Evolutionary conservation across 2,329 filamentous ascomycete species (phyloP).

Genomic region (Talaromyces sp.): DNA sequence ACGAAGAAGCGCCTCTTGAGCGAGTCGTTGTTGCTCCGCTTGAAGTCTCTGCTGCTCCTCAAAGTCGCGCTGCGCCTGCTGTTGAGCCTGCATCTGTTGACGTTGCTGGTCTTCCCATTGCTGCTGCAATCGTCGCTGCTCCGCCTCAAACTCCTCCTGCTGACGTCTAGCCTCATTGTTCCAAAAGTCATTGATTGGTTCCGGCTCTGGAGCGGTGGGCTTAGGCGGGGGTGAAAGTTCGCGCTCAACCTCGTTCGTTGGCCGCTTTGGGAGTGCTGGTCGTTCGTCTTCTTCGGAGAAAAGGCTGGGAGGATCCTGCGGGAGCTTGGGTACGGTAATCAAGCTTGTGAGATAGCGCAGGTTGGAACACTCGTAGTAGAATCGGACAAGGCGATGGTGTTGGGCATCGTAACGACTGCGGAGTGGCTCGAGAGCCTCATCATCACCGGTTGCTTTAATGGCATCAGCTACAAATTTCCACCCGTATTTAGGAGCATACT

Average conservation of each 20-base stretch:
- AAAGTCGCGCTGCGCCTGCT: conserved; percentile 90
- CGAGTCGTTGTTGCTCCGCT: conserved; percentile 82
- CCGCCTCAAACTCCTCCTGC: conserved; percentile 91
- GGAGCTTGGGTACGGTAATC: conserved; percentile 92
- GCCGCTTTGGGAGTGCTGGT: conserved; percentile 77
- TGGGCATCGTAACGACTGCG: conserved; percentile 89
- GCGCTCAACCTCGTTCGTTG: conserved; percentile 64
- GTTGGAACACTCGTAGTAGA: conserved; percentile 99
- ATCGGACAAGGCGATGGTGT: conserved; percentile 92
- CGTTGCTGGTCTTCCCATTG: conserved; percentile 78
- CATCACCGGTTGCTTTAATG: conserved; percentile 73
- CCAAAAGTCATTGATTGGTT: conserved; percentile 98
- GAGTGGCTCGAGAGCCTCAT: conserved; percentile 85
- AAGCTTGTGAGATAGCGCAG: conserved; percentile 92
- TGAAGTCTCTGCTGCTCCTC: conserved; percentile 89
- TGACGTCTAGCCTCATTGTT: conserved; percentile 86
- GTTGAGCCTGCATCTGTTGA: conserved; percentile 75
- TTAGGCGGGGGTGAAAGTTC: conserved; percentile 66
- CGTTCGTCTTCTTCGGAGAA: conserved; percentile 79
- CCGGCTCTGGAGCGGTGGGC: conserved; percentile 69
- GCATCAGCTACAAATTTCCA: background rate
- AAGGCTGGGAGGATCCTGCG: conserved; percentile 87
- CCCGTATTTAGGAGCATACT: conserved; percentile 31
- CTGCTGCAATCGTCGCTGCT: conserved; percentile 83
- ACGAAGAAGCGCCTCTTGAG: conserved; percentile 82